Conservation (phyloP, 352 stramenopile species). For the Phytophthora fragariae region DNA sequence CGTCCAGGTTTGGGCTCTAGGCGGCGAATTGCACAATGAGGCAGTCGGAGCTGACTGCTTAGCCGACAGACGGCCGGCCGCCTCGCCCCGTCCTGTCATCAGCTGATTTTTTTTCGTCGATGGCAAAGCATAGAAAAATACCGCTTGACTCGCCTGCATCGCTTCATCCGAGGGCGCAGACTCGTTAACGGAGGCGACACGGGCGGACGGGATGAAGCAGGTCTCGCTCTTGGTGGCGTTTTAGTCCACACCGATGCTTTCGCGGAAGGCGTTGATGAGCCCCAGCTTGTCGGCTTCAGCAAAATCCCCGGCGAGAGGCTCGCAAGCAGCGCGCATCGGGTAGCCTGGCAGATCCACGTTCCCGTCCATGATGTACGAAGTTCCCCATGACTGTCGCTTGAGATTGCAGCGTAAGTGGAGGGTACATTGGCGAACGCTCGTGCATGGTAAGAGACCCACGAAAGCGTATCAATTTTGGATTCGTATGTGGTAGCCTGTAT, state of each 20-base stretch:
- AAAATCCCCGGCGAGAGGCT: slow-evolving; percentile 41
- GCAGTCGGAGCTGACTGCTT: neutral
- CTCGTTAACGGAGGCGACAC: neutral
- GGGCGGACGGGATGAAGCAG: slow-evolving; percentile 42
- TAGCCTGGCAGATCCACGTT: slow-evolving; percentile 45
- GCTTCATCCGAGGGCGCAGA: slow-evolving; percentile 24
- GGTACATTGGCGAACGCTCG: slow-evolving; percentile 42
- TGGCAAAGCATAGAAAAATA: too few species aligned
- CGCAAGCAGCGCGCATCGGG: slow-evolving; percentile 48
- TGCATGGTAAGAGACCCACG: neutral
- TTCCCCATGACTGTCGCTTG: slow-evolving; percentile 44
- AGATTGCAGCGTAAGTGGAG: slow-evolving; percentile 5
- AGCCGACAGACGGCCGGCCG: too few species aligned
- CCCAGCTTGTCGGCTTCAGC: slow-evolving; percentile 16
- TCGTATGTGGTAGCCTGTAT: neutral
- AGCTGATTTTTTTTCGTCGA: too few species aligned
- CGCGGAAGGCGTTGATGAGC: slow-evolving; percentile 43
- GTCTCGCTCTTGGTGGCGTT: slow-evolving; percentile 46
- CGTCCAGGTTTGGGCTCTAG: too few species aligned
- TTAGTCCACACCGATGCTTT: slow-evolving; percentile 60
- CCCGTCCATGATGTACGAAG: slow-evolving; percentile 63
- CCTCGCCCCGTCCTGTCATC: too few species aligned
- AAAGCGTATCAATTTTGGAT: slow-evolving; percentile 2
- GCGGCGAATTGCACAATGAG: neutral
- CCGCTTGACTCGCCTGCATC: slow-evolving; percentile 28